Conservation (phyloP, 2,329 filamentous ascomycete species). For the Grosmannia serpens region DNA sequence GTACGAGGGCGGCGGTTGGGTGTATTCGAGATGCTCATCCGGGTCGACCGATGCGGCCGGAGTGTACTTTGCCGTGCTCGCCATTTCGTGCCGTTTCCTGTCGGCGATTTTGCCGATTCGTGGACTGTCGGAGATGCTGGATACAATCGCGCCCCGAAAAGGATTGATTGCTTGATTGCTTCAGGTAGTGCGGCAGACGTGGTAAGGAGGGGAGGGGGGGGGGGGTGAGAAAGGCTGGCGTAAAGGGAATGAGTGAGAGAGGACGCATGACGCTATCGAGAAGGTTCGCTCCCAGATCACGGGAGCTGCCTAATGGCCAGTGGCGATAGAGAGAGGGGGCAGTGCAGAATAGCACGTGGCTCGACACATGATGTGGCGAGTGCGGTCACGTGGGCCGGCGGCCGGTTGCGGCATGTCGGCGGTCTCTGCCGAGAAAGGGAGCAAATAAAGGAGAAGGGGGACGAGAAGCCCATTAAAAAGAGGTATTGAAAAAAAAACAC, state of each 20-base stretch:
- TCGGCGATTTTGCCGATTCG: background rate
- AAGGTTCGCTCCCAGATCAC: background rate
- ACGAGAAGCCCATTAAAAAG: too few species aligned
- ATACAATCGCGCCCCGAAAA: too few species aligned
- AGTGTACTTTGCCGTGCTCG: conserved; percentile 65
- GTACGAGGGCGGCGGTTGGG: conserved; percentile 77
- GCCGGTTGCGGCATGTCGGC: too few species aligned
- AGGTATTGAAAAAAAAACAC: too few species aligned
- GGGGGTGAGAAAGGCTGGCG: too few species aligned
- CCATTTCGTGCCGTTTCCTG: conserved; percentile 12
- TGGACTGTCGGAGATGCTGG: background rate
- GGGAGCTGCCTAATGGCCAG: background rate
- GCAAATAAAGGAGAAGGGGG: too few species aligned
- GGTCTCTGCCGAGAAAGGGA: too few species aligned
- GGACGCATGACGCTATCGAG: background rate
- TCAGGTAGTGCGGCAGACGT: too few species aligned
- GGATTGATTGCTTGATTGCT: too few species aligned
- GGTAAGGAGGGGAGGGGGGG: too few species aligned
- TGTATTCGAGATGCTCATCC: conserved; percentile 53
- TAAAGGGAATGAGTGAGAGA: too few species aligned
- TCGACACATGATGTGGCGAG: background rate
- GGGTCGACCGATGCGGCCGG: conserved; percentile 79
- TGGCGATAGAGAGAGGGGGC: background rate
- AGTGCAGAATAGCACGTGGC: background rate
- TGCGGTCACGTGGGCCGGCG: too few species aligned